Evolutionary conservation across 805 yeast species (phyloP).

Genomic region (Nakazawaea ernobii): DNA sequence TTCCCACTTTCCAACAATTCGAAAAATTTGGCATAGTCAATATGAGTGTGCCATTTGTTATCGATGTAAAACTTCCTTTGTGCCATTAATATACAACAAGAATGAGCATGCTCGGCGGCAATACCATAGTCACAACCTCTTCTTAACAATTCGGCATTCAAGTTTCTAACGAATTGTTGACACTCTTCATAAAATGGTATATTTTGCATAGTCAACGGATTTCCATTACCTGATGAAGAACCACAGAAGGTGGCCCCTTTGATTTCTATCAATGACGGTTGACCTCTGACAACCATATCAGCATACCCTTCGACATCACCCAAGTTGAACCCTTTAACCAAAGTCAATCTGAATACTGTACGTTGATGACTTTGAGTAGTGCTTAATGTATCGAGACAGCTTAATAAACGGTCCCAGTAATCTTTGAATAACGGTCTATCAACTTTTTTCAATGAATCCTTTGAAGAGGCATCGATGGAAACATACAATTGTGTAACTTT

Average conservation of each 20-base stretch:
- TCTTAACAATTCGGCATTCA: conserved; percentile 53
- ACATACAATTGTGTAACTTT: conserved; percentile 90
- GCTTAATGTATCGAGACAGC: conserved; percentile 73
- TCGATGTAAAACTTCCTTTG: conserved; percentile 63
- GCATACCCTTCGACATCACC: conserved; percentile 76
- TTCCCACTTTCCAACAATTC: conserved; percentile 55
- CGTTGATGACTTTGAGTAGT: conserved; percentile 76
- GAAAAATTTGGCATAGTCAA: conserved; percentile 70
- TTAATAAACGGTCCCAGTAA: conserved; percentile 84
- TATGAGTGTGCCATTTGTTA: conserved; percentile 84
- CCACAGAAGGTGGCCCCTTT: conserved; percentile 97
- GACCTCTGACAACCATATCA: conserved; percentile 74
- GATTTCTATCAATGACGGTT: conserved; percentile 84
- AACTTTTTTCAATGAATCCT: conserved; percentile 69
- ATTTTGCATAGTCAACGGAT: conserved; percentile 90
- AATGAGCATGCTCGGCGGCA: conserved; percentile 95
- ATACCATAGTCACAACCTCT: conserved; percentile 73
- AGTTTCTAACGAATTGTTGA: conserved; percentile 59
- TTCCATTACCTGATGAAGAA: conserved; percentile 74
- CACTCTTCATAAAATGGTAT: conserved; percentile 94
- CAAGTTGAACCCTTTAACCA: conserved; percentile 91
- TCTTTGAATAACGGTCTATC: conserved; percentile 88
- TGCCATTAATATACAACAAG: conserved; percentile 86
- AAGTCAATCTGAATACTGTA: conserved; percentile 84
- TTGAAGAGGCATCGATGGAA: conserved; percentile 91